Percentiles rank a stretch among this genome's conserved stretches.
phyloP scores from a whole-genome alignment of 345 rosid genomes.

The Melaleuca alternifolia region DNA sequence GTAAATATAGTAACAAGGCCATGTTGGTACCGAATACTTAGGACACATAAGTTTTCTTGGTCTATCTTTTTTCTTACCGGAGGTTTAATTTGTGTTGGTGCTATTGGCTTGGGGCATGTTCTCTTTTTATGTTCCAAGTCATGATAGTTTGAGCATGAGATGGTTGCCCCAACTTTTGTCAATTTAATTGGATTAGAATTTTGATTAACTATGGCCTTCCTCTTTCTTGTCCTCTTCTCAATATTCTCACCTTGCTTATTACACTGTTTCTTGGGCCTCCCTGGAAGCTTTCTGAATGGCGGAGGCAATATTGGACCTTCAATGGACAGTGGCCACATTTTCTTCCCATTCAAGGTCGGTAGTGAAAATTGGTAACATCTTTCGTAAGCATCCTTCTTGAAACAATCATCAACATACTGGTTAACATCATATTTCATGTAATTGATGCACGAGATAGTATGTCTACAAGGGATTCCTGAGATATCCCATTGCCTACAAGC shows the following conservation, averaged over 20 bases:
- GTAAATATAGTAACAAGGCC: no score
- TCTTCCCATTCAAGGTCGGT: neutral
- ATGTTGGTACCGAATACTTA: no score
- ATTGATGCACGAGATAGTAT: neutral
- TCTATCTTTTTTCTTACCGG: no score
- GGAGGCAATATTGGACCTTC: neutral
- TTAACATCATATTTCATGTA: neutral
- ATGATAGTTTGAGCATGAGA: no score
- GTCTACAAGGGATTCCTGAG: neutral
- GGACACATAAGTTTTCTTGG: no score
- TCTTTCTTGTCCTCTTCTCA: neutral
- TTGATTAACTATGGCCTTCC: no score
- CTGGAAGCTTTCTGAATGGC: neutral
- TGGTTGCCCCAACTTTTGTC: no score
- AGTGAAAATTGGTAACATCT: neutral
- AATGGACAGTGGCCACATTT: neutral
- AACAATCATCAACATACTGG: neutral
- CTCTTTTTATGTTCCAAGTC: no score
- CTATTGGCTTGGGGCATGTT: no score
- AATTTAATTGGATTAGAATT: no score
- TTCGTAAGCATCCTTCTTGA: neutral
- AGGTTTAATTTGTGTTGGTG: no score
- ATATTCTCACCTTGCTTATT: neutral
- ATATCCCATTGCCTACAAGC: neutral
- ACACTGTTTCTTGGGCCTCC: neutral